Base-by-base conservation (phyloP, 305 asterid species). In the Euphrasia arctica region DNA sequence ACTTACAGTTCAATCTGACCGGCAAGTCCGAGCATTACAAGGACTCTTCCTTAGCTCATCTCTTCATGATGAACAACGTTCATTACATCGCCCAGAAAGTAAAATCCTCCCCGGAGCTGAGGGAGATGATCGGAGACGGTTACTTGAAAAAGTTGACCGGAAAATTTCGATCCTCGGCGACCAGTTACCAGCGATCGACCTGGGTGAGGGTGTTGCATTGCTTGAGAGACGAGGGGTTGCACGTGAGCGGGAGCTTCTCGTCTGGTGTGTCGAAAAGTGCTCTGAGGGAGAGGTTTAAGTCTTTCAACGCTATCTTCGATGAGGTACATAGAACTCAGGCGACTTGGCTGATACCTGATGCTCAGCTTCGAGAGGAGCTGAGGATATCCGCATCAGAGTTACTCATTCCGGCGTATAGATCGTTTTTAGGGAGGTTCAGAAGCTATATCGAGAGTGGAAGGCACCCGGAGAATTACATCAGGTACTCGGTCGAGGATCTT, bases 361-460 rank as follows among this genome's bases (percentile, higher is more conserved):
- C 50, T 43, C 50, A 43, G 50, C 50, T 43, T 43, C 50, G 50
- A 6, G 50, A 43, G 50, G 50, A 43, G 8, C 50, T 43, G 50
- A 43, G 50, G 50, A 43, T 43, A 3, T 43, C 50, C 50, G 2
- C 9, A 43, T 43, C 50, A 11, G 11, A 43, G 50, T 12, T 43
- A 12, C 11, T 43, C 6, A 43, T 43, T 11, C 95, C 96, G 1
- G 87, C 93, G 3, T 89, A 89, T 65, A 74, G 86, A 54, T 81
- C 88, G 2, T 86, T 89, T 72, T 88, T 85, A 39, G 95, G 89
- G 63, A 71, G 87, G 54, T 87, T 75, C 74, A 80, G 89, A 76
- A 77, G 85, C 61, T 89, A 83, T 69, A 87, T 89, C 5, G 93
- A 85, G 78, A 83, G 91, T 63, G 93, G 89, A 69, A 81, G 78